Evolutionary conservation across 1,139 yeast genomes (phyloP), one percentile per base, ranked within the genome.

Genomic region (Candida labiduridarum): DNA sequence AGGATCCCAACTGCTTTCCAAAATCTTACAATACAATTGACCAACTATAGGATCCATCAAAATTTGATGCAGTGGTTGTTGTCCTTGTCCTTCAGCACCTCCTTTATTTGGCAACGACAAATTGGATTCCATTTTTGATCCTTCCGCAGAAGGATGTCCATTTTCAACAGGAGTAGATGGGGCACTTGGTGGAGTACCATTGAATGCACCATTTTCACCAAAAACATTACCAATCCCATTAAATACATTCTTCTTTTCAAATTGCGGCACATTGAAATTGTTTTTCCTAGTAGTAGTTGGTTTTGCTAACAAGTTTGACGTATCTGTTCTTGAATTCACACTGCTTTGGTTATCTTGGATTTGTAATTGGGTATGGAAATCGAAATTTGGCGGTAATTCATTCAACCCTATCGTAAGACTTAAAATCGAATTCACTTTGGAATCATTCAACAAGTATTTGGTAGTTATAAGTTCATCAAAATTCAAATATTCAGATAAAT

Each of bases 401-500:
- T 68, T 49, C 71, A 75, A 59, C 12, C 61, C 67, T 7, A 78
- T 61, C 1, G 78, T 69, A 51, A 80, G 52, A 50, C 80, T 84
- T 42, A 89, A 68, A 41, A 91, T 85, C 4, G 96, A 85, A 65
- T 94, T 92, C 19, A 92, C 84, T 58, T 89, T 89, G 10, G 96
- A 86, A 35, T 89, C 81, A 58, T 85, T 85, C 44, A 92, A 71
- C 48, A 92, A 69, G 59, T 87, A 89, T 56, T 86, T 79, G 50
- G 85, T 79, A 18, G 82, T 77, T 34, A 74, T 72, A 14, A 80
- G 78, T 44, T 81, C 82, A 30, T 73, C 71, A 47, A 78, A 79
- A 54, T 82, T 81, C 33, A 84, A 80, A 62, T 85, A 89, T 60
- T 90, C 96, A 0, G 94, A 71, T 48, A 92, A 65, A 61, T 91